phyloP scores from a whole-genome alignment of 2,329 filamentous ascomycete species.

The Aspergillus bombycis region DNA sequence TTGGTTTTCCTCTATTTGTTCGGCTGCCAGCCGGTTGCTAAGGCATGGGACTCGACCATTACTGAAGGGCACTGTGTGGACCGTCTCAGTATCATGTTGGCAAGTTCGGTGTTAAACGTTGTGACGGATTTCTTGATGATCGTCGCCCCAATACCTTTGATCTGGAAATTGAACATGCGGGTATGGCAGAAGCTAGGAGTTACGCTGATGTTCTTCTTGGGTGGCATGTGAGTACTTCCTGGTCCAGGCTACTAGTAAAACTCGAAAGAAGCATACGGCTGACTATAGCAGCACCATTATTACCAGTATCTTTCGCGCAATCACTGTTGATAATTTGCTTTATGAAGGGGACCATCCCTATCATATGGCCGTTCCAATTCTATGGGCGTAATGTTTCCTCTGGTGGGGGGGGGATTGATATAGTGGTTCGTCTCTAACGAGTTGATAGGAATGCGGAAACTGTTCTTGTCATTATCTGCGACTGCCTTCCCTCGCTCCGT shows the following conservation, averaged over 20 bases:
- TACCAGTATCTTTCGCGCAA: not conserved
- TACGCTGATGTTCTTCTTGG: not conserved
- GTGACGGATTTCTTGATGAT: slow-evolving; percentile 1
- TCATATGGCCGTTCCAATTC: not conserved
- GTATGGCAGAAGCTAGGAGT: not conserved
- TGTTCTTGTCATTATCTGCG: not conserved
- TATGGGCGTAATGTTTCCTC: not conserved
- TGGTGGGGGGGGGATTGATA: not conserved
- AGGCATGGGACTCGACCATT: not conserved
- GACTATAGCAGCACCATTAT: not conserved
- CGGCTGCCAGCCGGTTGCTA: not conserved
- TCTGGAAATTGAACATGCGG: not conserved
- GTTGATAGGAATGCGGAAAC: not conserved
- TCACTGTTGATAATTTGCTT: not conserved
- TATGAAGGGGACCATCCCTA: not conserved
- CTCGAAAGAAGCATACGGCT: no score
- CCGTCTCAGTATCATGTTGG: not conserved
- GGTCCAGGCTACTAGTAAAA: no score
- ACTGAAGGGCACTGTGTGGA: not conserved
- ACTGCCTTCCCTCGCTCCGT: not conserved
- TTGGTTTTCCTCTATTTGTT: not conserved
- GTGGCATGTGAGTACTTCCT: not conserved
- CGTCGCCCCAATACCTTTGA: not conserved
- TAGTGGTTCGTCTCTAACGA: not conserved
- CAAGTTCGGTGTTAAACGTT: not conserved